Percentiles rank a stretch among this genome's conserved stretches.
phyloP scores from a whole-genome alignment of 1,284 basidiomycete species.

The Ganoderma lingzhi region DNA sequence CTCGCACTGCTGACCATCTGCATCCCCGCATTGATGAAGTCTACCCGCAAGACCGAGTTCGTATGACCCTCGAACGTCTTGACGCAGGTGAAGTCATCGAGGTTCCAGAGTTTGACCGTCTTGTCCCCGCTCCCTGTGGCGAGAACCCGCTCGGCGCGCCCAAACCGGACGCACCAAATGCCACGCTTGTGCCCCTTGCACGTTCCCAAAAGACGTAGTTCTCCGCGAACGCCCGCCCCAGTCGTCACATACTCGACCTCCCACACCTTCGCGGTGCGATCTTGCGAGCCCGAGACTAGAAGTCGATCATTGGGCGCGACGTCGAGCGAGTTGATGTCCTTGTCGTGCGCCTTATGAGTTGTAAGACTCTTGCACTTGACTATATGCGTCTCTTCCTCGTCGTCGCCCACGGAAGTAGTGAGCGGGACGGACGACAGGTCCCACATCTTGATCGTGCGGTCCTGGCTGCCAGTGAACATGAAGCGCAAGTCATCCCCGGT shows the following conservation, averaged over 20 bases:
- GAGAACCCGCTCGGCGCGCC: conserved; percentile 82
- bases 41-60: conserved; percentile 94
- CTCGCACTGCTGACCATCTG: conserved; percentile 91
- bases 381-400: conserved; percentile 13
- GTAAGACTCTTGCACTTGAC: conserved; percentile 79
- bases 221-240: conserved; percentile 61
- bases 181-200: conserved; percentile 97
- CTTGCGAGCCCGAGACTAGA: conserved; percentile 95
- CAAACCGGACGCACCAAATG: conserved; percentile 95
- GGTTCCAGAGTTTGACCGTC: conserved; percentile 92
- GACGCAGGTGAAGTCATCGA: conserved; percentile 91
- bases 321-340: conserved; percentile 98
- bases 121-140: conserved; percentile 96
- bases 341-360: conserved; percentile 96
- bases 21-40: conserved; percentile 86
- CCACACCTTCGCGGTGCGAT: conserved; percentile 94
- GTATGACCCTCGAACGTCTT: conserved; percentile 98
- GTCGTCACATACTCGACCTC: conserved; percentile 69
- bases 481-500: conserved; percentile 54
- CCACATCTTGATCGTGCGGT: conserved; percentile 99
- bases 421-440: conserved; percentile 71
- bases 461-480: conserved; percentile 95
- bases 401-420: conserved; percentile 35
- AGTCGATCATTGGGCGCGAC: conserved; percentile 91
- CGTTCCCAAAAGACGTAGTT: conserved; percentile 83